Evolutionary conservation across 108 stramenopile genomes (phyloP).

Genomic region (Cyclotella baltica): DNA sequence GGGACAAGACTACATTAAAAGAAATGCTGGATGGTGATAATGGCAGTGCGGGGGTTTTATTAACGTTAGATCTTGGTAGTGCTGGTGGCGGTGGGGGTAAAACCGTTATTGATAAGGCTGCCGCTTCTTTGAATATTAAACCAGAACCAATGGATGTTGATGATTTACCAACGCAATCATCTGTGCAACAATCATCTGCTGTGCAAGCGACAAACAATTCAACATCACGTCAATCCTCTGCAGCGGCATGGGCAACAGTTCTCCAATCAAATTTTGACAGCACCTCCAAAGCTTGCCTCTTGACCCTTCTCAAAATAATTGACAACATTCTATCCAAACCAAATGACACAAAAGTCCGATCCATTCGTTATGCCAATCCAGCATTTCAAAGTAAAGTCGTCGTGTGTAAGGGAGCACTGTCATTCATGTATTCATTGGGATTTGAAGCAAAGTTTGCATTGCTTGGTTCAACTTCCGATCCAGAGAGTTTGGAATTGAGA

Average conservation of each 20-base stretch:
- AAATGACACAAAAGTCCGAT: slow-evolving; percentile 74
- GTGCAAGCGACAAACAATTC: not conserved
- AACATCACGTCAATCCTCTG: not conserved
- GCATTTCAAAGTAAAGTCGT: slow-evolving; percentile 68
- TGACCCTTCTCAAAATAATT: slow-evolving; percentile 74
- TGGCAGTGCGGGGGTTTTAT: slow-evolving; percentile 47
- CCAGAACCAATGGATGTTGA: not conserved
- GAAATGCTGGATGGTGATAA: slow-evolving; percentile 49
- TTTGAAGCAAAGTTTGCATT: slow-evolving; percentile 54
- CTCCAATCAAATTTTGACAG: slow-evolving; percentile 71
- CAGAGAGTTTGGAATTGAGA: slow-evolving; percentile 47
- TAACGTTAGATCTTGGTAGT: slow-evolving; percentile 38
- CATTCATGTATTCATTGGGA: slow-evolving; percentile 75
- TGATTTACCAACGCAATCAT: not conserved
- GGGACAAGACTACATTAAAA: slow-evolving; percentile 45
- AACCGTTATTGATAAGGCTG: not conserved
- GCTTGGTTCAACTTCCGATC: not conserved
- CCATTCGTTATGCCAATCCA: slow-evolving; percentile 66
- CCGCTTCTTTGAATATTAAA: slow-evolving; percentile 4
- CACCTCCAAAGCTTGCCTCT: slow-evolving; percentile 61
- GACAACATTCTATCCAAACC: slow-evolving; percentile 74
- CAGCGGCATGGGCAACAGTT: not conserved
- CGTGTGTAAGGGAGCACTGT: slow-evolving; percentile 52
- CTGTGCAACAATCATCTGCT: not conserved
- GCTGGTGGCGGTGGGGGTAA: not conserved